phyloP scores from a whole-genome alignment of 495 filamentous ascomycete species.

The Neurospora discreta region DNA sequence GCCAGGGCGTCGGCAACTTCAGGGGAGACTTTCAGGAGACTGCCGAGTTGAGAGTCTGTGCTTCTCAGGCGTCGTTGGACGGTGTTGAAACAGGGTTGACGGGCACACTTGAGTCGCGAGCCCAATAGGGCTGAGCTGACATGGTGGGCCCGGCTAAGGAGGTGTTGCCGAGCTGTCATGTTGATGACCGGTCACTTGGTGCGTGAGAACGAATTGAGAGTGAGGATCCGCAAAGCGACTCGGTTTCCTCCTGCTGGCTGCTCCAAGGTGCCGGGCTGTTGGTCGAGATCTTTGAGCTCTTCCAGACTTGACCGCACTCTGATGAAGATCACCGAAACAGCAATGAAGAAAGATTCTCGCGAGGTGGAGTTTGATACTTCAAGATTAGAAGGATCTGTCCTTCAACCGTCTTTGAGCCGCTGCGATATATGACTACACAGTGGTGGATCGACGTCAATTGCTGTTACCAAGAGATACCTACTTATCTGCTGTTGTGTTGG shows the following conservation, averaged over 20 bases:
- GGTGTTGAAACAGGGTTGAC: not conserved
- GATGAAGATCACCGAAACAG: not conserved
- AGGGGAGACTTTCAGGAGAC: conserved; percentile 62
- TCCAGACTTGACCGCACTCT: not conserved
- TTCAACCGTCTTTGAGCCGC: not conserved
- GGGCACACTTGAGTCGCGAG: not conserved
- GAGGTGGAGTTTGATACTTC: not conserved
- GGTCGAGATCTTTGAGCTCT: not conserved
- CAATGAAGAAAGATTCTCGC: not conserved
- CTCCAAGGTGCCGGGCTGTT: not conserved
- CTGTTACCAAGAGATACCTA: not conserved
- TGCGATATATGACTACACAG: not conserved
- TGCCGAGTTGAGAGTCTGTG: conserved; percentile 25
- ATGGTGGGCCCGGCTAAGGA: not conserved
- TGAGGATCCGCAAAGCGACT: not conserved
- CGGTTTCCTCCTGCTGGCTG: not conserved
- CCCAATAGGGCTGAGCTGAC: not conserved
- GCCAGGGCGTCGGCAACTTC: conserved; percentile 70
- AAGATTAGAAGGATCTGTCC: not conserved
- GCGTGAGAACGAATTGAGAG: not conserved
- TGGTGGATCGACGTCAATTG: not conserved
- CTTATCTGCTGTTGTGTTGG: not conserved
- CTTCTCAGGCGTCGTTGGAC: not conserved
- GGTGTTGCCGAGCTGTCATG: not conserved
- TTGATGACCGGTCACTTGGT: not conserved